Percentiles rank a stretch among this genome's conserved stretches.
phyloP scores from a whole-genome alignment of 257 asterid genomes.

The Solanum pinnatisectum region DNA sequence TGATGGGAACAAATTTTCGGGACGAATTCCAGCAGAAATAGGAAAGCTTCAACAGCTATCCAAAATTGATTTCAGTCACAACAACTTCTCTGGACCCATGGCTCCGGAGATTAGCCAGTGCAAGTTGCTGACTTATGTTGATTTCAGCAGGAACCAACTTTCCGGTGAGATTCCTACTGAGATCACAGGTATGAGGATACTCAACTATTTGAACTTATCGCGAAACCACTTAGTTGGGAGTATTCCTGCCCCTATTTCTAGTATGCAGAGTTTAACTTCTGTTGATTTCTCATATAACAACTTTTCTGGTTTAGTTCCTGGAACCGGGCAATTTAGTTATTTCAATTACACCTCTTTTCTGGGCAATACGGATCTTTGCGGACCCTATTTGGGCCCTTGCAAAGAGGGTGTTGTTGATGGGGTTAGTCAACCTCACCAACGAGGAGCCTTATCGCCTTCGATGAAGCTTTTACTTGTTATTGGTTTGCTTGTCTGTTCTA shows the following conservation, averaged over 20 bases:
- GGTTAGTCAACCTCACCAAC: slow-evolving; percentile 40
- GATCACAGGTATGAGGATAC: slow-evolving; percentile 76
- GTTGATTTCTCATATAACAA: slow-evolving; percentile 93
- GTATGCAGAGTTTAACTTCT: slow-evolving; percentile 89
- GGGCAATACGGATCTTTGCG: slow-evolving; percentile 86
- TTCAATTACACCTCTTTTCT: slow-evolving; percentile 76
- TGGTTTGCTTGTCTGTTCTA: slow-evolving; percentile 78
- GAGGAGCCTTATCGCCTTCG: slow-evolving; percentile 54
- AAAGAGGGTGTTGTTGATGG: slow-evolving; percentile 52
- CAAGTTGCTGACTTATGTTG: slow-evolving; percentile 70
- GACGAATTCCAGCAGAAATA: slow-evolving; percentile 61
- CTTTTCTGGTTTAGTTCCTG: slow-evolving; percentile 85
- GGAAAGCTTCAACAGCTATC: slow-evolving; percentile 91
- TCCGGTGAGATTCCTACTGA: slow-evolving; percentile 76
- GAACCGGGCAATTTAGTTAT: slow-evolving; percentile 82
- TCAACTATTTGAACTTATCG: slow-evolving; percentile 80
- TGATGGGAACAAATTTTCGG: slow-evolving; percentile 84
- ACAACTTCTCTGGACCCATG: slow-evolving; percentile 54
- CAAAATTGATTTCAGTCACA: slow-evolving; percentile 83
- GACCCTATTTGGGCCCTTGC: slow-evolving; percentile 86
- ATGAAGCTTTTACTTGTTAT: slow-evolving; percentile 80
- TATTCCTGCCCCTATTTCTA: slow-evolving; percentile 66
- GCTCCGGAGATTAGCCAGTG: slow-evolving; percentile 75
- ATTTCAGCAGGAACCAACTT: slow-evolving; percentile 77
- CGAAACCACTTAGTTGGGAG: slow-evolving; percentile 63